Conservation (phyloP, 2,329 filamentous ascomycete genomes). For the Fusarium begoniae region DNA sequence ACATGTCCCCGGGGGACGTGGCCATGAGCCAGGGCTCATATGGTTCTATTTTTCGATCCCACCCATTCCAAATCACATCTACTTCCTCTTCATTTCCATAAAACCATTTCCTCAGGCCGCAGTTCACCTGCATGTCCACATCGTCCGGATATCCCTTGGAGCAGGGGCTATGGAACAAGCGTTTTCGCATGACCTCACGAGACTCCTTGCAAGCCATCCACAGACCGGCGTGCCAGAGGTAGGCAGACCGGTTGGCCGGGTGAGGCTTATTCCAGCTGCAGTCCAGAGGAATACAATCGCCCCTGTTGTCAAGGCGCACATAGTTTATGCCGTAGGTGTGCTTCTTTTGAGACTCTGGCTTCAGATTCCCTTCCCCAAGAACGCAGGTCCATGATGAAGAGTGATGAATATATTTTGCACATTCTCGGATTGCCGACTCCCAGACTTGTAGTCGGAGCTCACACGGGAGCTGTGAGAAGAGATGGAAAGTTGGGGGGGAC, state of each 20-base stretch:
- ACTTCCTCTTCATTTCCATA: fast-evolving
- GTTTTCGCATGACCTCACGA: not conserved
- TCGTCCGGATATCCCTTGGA: too few species aligned
- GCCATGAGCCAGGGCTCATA: not conserved
- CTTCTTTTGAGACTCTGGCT: not conserved
- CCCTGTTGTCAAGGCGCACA: not conserved
- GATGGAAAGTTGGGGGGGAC: not conserved
- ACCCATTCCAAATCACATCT: not conserved
- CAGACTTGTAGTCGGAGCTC: not conserved
- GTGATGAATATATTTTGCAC: not conserved
- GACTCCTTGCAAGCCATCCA: not conserved
- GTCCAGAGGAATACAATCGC: not conserved
- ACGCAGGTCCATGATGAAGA: not conserved
- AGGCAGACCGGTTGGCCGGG: not conserved
- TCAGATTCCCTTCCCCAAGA: not conserved
- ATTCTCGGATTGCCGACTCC: not conserved
- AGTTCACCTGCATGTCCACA: not conserved
- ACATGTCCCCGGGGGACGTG: not conserved
- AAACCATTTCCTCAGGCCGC: not conserved
- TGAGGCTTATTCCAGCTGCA: not conserved
- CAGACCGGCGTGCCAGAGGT: not conserved
- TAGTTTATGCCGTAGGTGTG: not conserved
- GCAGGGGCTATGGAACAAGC: not conserved
- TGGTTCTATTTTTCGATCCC: not conserved
- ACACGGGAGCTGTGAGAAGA: not conserved